A percentile compares a stretch with the other conserved stretches of the same genome.
Evolutionary conservation across 2,329 filamentous ascomycete species (phyloP).

Genomic region (Pseudogymnoascus sp.): DNA sequence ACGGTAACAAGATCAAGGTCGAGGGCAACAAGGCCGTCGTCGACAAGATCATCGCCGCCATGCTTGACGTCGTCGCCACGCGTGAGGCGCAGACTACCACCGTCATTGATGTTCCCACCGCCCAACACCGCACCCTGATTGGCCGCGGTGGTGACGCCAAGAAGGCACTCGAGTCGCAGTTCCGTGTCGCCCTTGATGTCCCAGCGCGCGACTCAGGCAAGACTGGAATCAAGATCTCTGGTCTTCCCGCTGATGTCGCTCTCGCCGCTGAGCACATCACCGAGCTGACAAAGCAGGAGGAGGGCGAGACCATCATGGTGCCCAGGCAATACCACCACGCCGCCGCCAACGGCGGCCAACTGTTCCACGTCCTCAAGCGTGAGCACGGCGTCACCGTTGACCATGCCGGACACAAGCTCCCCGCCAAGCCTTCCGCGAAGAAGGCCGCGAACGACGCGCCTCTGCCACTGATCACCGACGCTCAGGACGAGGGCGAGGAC

Average conservation of each 20-base stretch:
- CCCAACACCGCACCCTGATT: slow-evolving; percentile 87
- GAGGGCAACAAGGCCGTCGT: slow-evolving; percentile 80
- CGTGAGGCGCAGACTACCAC: slow-evolving; percentile 76
- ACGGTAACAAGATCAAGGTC: slow-evolving; percentile 75
- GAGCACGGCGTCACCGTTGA: slow-evolving; percentile 86
- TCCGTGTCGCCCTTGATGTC: slow-evolving; percentile 81
- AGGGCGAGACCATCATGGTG: slow-evolving; percentile 79
- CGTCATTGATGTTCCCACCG: slow-evolving; percentile 70
- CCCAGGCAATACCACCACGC: slow-evolving; percentile 76
- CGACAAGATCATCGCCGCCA: slow-evolving; percentile 76
- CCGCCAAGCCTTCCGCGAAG: slow-evolving; percentile 54
- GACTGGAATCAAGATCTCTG: slow-evolving; percentile 78
- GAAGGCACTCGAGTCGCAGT: slow-evolving; percentile 75
- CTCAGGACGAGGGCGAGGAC: slow-evolving; percentile 54
- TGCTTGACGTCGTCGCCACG: slow-evolving; percentile 73
- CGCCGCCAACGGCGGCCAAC: slow-evolving; percentile 79
- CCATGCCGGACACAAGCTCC: slow-evolving; percentile 72
- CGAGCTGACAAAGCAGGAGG: slow-evolving; percentile 71
- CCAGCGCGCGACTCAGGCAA: slow-evolving; percentile 80
- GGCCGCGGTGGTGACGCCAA: slow-evolving; percentile 85
- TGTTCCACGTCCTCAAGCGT: slow-evolving; percentile 84
- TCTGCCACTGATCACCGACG: slow-evolving; percentile 90
- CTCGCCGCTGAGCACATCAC: slow-evolving; percentile 81
- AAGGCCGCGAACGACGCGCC: slow-evolving; percentile 49
- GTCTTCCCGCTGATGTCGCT: slow-evolving; percentile 68